Evolutionary conservation across 2,329 filamentous ascomycete genomes (phyloP), one percentile per base, ranked within the genome.

Genomic region (Trichoderma breve): DNA sequence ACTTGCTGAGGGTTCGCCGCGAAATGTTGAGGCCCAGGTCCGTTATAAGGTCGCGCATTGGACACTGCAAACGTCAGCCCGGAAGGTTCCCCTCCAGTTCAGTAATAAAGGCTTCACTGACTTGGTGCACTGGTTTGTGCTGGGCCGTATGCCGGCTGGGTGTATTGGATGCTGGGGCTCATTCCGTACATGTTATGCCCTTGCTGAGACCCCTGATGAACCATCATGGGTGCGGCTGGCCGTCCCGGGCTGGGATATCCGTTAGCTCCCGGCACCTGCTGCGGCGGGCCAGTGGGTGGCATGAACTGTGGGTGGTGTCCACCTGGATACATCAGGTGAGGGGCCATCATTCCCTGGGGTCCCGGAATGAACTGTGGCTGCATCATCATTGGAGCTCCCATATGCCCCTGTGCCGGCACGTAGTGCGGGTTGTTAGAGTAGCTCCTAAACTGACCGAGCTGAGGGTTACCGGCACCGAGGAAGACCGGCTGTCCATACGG

Each of bases 181-280:
- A 95, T 93, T 74, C 88, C 92, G 85, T 88, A 95, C 83, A 85
- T 89, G 77, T 84, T 90, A 79, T 97, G 94, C 53, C 95, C 94
- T 80, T 97, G 95, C 78, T 98, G 95, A 32, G 95, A 98, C 70
- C 93, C 93, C 83, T 97, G 94, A 75, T 95, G 95, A 77, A 91
- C 93, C 95, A 98, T 98, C 91, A 97, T 94, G 2, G 93, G 91
- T 14, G 96, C 93, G 24, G 85, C 80, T 32, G 91, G 90, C 62
- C 94, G 89, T 71, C 93, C 91, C 1, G 95, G 95, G 79, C 95
- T 98, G n/a, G 94, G 93, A 78, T 93, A 97, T 18, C 94, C 93
- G 76, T 91, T 92, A 8, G 89, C 86, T 57, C 89, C 92, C 24
- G 91, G 89, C 70, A 90, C 87, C 9, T 84, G 81, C 75, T 89